phyloP scores from a whole-genome alignment of 805 yeast genomes.

The Hanseniaspora meyeri region DNA sequence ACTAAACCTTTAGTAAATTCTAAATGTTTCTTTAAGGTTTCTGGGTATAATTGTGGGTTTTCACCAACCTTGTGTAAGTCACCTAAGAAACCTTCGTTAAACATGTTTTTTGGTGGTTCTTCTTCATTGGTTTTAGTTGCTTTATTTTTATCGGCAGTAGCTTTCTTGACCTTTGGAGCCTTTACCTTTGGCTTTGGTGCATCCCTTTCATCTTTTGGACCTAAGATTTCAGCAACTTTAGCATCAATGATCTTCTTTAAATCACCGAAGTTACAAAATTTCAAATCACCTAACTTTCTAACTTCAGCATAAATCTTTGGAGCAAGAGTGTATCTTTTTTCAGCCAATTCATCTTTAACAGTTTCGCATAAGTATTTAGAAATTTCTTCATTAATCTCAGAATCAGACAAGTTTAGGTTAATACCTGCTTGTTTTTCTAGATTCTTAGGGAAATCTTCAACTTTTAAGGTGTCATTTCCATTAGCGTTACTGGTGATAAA shows the following conservation, averaged over 20 bases:
- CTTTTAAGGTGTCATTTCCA: constrained; percentile 29
- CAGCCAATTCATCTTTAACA: constrained; percentile 38
- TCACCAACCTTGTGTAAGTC: constrained; percentile 91
- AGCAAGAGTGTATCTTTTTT: constrained; percentile 68
- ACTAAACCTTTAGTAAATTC: constrained; percentile 70
- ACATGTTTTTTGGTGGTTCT: constrained; percentile 52
- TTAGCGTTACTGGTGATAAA: constrained; percentile 39
- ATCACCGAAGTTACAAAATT: constrained; percentile 82
- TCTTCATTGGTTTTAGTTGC: constrained; percentile 14
- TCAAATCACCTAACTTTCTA: constrained; percentile 59
- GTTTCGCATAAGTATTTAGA: constrained; percentile 46
- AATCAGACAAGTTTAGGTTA: constrained; percentile 60
- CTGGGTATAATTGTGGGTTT: constrained; percentile 82
- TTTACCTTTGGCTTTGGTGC: constrained; percentile 28
- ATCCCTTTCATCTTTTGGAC: constrained; percentile 96
- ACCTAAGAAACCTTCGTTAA: constrained; percentile 88
- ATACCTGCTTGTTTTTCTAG: constrained; percentile 61
- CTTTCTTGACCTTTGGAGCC: constrained; percentile 6
- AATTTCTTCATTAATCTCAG: constrained; percentile 49
- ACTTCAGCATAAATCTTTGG: constrained; percentile 68
- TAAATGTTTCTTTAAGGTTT: constrained; percentile 68
- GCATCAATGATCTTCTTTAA: constrained; percentile 83
- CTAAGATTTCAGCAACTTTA: constrained; percentile 56
- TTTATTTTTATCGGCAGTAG: constrained; percentile 16
- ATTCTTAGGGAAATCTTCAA: constrained; percentile 39